Evolutionary conservation across 805 yeast species (phyloP).

Genomic region (Kodamaea sagamina): DNA sequence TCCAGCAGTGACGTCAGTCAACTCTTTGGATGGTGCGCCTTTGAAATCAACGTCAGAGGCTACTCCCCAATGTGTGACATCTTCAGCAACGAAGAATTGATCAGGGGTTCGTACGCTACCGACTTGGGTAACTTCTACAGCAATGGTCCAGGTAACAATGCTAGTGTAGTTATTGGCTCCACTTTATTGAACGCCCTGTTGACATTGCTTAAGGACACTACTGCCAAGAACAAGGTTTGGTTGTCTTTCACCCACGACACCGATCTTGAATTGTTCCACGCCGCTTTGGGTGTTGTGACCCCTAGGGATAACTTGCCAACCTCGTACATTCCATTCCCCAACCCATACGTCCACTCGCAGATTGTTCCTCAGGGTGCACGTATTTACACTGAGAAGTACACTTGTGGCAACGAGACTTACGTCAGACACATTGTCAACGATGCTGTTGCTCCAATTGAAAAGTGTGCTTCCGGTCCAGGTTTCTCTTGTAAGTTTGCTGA

Average conservation of each 20-base stretch:
- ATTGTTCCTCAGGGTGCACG: conserved; percentile 47
- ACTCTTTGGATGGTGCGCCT: conserved; percentile 68
- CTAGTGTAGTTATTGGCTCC: conserved; percentile 61
- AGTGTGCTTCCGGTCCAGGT: conserved; percentile 43
- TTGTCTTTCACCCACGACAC: conserved; percentile 78
- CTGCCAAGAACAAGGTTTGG: conserved; percentile 54
- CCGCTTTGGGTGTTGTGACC: conserved; percentile 62
- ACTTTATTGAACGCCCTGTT: conserved; percentile 53
- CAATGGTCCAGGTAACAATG: conserved; percentile 63
- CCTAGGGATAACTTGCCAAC: conserved; percentile 46
- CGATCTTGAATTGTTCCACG: conserved; percentile 58
- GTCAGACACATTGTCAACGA: conserved; percentile 44
- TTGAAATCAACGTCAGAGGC: conserved; percentile 72
- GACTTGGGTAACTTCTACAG: conserved; percentile 63
- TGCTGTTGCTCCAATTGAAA: conserved; percentile 39
- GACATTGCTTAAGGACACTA: conserved; percentile 46
- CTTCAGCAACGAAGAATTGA: conserved; percentile 68
- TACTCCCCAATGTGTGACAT: conserved; percentile 65
- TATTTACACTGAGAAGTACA: conserved; percentile 38
- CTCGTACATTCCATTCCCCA: conserved; percentile 48
- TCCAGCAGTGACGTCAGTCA: conserved; percentile 52
- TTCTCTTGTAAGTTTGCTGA: conserved; percentile 43
- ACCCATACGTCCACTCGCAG: conserved; percentile 46
- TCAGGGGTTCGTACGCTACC: conserved; percentile 58
- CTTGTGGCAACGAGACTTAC: conserved; percentile 33